Evolutionary conservation across 2,329 filamentous ascomycete species (phyloP), one percentile per base, ranked within the genome.

Genomic region (Podosphaera aphanis): DNA sequence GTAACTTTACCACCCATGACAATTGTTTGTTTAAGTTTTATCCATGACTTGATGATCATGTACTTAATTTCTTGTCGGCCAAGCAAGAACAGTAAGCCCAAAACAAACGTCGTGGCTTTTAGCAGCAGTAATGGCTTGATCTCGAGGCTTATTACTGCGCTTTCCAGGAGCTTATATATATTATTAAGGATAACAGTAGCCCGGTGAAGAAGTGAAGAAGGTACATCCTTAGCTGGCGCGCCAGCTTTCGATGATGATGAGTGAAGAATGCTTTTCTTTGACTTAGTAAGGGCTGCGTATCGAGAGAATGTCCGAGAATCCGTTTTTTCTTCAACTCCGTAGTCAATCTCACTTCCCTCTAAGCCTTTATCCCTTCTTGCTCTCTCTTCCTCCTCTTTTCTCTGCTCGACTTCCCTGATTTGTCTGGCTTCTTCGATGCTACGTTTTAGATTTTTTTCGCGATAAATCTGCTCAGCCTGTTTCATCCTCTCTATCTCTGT

Each of bases 1-100:
- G 82, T 93, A 57, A 95, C 86, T 66, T 94, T 95, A 51, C 92
- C 82, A 2, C 88, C 90, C 88, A 95, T 95, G 1, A 86, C 86
- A 3, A 88, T 78, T 0, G 90, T 58, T 44, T 48, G 46, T 43
- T 47, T 49, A 0, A 59, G 48, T 37, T 56, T 55, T 15, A 10
- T 71, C 84, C 84, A 93, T 8, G 75, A 76, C 46, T 77, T 70
- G 58, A 76, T 70, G 31, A 94, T 61, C 51, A 80, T 72, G 52
- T 92, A 77, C 36, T 86, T 73, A 13, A 93, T 66, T 57, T 80
- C 79, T 55, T 73, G 71, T 55, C 82, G 71, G 48, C 82, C 79
- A 49, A 94, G 66, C 51, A 90, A 73, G 50, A 88, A 62, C 25
- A 92, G 57, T 49, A 98, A 69, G 2, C 83, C 82, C 33, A 86